phyloP scores from a whole-genome alignment of 306 rosid genomes.

The Prunus mira region DNA sequence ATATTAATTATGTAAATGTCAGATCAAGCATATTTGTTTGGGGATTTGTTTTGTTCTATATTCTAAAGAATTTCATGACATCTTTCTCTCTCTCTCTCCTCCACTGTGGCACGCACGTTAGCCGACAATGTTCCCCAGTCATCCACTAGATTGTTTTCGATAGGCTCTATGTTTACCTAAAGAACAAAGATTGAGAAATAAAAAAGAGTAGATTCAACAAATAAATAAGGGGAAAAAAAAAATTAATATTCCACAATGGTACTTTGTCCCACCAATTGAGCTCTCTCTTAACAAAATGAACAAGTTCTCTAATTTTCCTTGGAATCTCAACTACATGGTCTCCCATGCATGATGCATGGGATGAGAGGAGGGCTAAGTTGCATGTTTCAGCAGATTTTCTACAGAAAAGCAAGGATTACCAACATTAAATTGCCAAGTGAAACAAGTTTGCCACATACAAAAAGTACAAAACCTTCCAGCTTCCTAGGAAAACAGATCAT shows the following conservation, averaged over 20 bases:
- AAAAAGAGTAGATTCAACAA: not conserved
- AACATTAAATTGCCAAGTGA: constrained; percentile 22
- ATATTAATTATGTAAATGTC: not conserved
- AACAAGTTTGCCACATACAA: constrained; percentile 22
- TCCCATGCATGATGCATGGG: not conserved
- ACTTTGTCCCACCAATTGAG: too few species aligned
- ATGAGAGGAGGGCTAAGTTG: not conserved
- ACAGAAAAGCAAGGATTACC: constrained; percentile 28
- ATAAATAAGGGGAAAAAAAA: too few species aligned
- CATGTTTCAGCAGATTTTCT: constrained; percentile 33
- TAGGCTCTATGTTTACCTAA: not conserved
- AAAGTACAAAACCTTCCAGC: constrained; percentile 12
- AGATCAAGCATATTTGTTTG: not conserved
- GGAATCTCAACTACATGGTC: not conserved
- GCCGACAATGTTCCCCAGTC: not conserved
- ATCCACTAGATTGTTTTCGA: not conserved
- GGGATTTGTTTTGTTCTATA: not conserved
- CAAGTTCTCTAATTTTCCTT: not conserved
- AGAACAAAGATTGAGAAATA: not conserved
- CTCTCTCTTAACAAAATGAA: too few species aligned
- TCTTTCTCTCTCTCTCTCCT: too few species aligned
- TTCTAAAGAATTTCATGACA: not conserved
- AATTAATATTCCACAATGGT: too few species aligned
- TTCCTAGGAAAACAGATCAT: constrained; percentile 14
- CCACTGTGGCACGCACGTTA: not conserved